Conservation (phyloP, 768 basidiomycete genomes). For the Mycena alexandri region DNA sequence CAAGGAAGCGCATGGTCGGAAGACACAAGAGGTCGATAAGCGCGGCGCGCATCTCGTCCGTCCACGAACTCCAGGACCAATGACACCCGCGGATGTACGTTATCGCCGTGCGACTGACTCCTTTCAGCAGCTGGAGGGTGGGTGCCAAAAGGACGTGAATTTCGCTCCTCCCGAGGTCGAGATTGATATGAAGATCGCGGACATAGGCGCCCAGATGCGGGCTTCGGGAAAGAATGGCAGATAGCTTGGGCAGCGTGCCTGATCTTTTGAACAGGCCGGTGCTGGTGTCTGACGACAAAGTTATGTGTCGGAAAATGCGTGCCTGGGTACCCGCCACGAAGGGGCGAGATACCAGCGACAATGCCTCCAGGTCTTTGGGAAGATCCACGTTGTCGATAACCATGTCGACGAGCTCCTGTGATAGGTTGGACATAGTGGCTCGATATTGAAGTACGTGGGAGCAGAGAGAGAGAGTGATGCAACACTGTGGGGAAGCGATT, state of each 20-base stretch:
- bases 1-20: constrained; percentile 10
- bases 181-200: constrained; percentile 7
- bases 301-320: constrained; percentile 5
- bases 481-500: too few relatives aligned
- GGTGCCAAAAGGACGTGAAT: constrained; percentile 8
- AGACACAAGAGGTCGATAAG: background rate
- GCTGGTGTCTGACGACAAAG: constrained; percentile 2
- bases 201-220: constrained; percentile 4
- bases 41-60: constrained; percentile 12
- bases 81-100: background rate
- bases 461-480: too few relatives aligned
- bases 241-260: constrained; percentile 8
- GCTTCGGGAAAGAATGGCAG: constrained; percentile 8
- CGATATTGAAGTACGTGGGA: background rate
- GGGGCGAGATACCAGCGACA: constrained; percentile 4
- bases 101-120: constrained; percentile 8
- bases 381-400: constrained; percentile 1
- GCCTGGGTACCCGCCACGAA: constrained; percentile 4
- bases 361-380: background rate
- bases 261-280: background rate
- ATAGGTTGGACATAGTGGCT: constrained; percentile 3
- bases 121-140: constrained; percentile 6
- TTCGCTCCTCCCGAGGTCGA: constrained; percentile 5
- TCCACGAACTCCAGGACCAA: constrained; percentile 10
- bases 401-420: constrained; percentile 5